These are phyloP conservation scores for Camellia lanceoleosa DNA, from an alignment of 148 eudicot genomes.

Conservation along the genomic window DNA sequence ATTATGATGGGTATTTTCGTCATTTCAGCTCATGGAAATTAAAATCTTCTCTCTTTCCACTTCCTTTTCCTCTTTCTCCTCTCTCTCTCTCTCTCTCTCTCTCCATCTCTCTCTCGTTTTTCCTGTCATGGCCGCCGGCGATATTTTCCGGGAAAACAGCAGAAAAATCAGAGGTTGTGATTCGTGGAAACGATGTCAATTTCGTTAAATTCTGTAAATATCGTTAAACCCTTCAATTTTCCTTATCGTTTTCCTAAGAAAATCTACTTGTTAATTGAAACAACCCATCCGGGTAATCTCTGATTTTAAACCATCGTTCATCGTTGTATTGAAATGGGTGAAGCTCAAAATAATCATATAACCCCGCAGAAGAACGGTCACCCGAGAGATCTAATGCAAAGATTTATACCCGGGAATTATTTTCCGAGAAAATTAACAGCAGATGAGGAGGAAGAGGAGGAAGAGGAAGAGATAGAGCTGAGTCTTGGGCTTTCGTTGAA, in stretches of 20 bases:
- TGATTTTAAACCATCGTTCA: neutral
- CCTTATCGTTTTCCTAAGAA: neutral
- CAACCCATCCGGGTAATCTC: neutral
- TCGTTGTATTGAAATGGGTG: neutral
- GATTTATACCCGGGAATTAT: neutral
- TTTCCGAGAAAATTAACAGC: neutral
- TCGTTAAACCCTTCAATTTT: neutral
- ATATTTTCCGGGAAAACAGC: neutral
- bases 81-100: neutral
- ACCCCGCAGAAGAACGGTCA: no score
- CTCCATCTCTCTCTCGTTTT: neutral
- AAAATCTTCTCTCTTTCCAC: neutral
- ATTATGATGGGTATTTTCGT: neutral
- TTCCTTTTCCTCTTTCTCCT: neutral
- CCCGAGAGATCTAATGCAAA: constrained; percentile 16
- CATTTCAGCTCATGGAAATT: neutral
- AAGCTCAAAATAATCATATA: neutral
- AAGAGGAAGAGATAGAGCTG: constrained; percentile 36
- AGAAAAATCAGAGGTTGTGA: neutral
- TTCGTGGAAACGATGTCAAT: neutral
- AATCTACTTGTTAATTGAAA: neutral
- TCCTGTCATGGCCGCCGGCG: constrained; percentile 11
- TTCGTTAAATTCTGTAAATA: neutral
- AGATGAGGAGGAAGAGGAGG: neutral
- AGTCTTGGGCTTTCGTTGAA: constrained; percentile 53